Evolutionary conservation across 352 stramenopile genomes (phyloP), one percentile per base, ranked within the genome.

Genomic region (Phytophthora agathidicida): DNA sequence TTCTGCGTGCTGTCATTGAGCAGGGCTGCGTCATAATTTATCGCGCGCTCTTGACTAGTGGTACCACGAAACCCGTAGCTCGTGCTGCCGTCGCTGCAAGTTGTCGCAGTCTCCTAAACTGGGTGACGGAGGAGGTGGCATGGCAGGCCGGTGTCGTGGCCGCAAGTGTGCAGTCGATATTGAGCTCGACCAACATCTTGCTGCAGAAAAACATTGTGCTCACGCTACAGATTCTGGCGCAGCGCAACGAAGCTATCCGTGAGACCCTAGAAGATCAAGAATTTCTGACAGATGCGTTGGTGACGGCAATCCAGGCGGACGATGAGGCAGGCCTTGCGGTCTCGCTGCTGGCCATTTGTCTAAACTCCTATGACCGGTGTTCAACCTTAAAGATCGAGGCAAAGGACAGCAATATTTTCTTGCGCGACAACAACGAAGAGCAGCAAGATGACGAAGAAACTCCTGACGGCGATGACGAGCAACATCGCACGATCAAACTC

Each of bases 121-220:
- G 66, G 66, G 61, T 75, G 11, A 45, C 55, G 6, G 16, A 52
- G 9, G 55, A 78, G 31, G 51, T 80, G 9, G 69, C 67, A 3
- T 42, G 46, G 14, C 51, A 70, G 22, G 47, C 58, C 2, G 59
- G 66, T n/a, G 44, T 80, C 8, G 27, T 73, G 6, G 47, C 55
- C 7, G 55, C 61, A 4, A 64, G 67, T 27, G 53, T 56, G 28
- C 41, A 68, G 36, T 69, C 75, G 0, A 56, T 76, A 7, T 4
- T 51, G 10, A 68, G 58, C 26, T 82, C 72, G 7, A 77, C 63
- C 5, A 82, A 85, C 52, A 16, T 64, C 2, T 37, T 69, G 13
- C 55, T 85, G 16, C 72, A 79, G 27, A 71, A 70, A 19, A 82
- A 85, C 30, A 56, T 82, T 13, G 17, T 83, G 14, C 47, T 85